Evolutionary conservation across 257 asterid species (phyloP), one percentile per base, ranked within the genome.

Genomic region (Solanum piurae): DNA sequence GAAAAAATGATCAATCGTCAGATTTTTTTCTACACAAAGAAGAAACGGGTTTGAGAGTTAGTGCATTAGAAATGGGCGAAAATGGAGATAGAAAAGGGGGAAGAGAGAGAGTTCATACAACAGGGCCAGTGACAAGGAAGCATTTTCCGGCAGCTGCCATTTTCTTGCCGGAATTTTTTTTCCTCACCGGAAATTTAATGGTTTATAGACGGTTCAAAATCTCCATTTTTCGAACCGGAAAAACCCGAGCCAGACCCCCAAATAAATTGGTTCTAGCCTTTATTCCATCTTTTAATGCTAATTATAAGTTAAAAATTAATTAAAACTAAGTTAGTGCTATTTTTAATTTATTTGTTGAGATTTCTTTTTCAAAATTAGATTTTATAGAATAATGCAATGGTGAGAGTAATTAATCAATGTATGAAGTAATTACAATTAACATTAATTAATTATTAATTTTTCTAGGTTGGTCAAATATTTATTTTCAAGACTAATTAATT

Each of bases 51-150:
- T 27, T 21, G 27, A 58, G 7, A 62, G 7, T 16, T 72, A 33
- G 21, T 64, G 7, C 37, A 29, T 29, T 68, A 9, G 31, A 29
- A 18, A 68, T 0, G 18, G 7, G 71, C 31, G 18, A 37, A 82
- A 29, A 66, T 18, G 25, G 64, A 52, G 69, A 42, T 74, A 69
- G 44, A 9, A 9, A 27, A 36, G 11, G 60, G 21, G 11, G 31
- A 64, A 16, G 62, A 16, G 60, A 52, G 62, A 33, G 25, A 37
- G 38, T 12, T 62, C 36, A 79, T 89, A 96, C 98, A 75, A 95
- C 96, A 89, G 95, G 83, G 42, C 99, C 99, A 13, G 95, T 93
- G 66, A 93, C 94, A 89, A 96, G 97, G 76, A 95, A 90, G 90
- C 96, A 93, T 86, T 92, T 95, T 62, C 95, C 94, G 44, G 91